A percentile compares a stretch with the other conserved stretches of the same genome.
These are phyloP conservation scores for Diddensiella caesifluorescens DNA, from an alignment of 805 yeast species.

Conservation along the genomic window DNA sequence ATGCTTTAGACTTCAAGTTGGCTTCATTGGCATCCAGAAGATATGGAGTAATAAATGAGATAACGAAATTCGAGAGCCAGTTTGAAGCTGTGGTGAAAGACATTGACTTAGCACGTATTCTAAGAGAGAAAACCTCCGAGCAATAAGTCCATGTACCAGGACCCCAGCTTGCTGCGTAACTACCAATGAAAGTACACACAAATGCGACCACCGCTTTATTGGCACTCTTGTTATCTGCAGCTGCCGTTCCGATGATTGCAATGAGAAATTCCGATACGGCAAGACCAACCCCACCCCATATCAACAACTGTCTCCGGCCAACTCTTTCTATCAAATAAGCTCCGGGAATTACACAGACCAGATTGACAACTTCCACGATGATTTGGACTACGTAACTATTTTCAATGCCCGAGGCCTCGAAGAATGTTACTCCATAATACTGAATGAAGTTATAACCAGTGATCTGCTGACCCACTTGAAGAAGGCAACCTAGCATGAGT, in stretches of 20 bases:
- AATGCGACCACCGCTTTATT: background rate
- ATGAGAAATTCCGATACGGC: slow-evolving; percentile 49
- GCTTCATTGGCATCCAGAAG: slow-evolving; percentile 47
- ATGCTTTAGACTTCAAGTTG: slow-evolving; percentile 33
- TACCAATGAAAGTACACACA: background rate
- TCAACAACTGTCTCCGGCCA: slow-evolving; percentile 55
- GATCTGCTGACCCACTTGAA: slow-evolving; percentile 27
- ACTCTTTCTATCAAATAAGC: slow-evolving; percentile 41
- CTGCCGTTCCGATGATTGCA: slow-evolving; percentile 37
- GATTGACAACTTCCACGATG: slow-evolving; percentile 45
- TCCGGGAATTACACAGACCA: slow-evolving; percentile 48
- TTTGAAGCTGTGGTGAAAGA: slow-evolving; percentile 3
- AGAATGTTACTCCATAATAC: slow-evolving; percentile 47
- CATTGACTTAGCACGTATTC: slow-evolving; percentile 5
- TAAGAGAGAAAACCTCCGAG: slow-evolving; percentile 7
- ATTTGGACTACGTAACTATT: slow-evolving; percentile 46
- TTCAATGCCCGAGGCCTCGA: slow-evolving; percentile 44
- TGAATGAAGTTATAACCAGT: slow-evolving; percentile 24
- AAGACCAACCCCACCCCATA: slow-evolving; percentile 38
- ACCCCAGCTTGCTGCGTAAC: slow-evolving; percentile 3
- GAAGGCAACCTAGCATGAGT: slow-evolving; percentile 30
- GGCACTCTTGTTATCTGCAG: slow-evolving; percentile 19
- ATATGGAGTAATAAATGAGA: background rate
- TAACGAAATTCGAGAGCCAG: slow-evolving; percentile 23
- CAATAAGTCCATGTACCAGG: slow-evolving; percentile 5